Evolutionary conservation across 495 filamentous ascomycete genomes (phyloP), one percentile per base, ranked within the genome.

Genomic region (Penicillium arizonense): DNA sequence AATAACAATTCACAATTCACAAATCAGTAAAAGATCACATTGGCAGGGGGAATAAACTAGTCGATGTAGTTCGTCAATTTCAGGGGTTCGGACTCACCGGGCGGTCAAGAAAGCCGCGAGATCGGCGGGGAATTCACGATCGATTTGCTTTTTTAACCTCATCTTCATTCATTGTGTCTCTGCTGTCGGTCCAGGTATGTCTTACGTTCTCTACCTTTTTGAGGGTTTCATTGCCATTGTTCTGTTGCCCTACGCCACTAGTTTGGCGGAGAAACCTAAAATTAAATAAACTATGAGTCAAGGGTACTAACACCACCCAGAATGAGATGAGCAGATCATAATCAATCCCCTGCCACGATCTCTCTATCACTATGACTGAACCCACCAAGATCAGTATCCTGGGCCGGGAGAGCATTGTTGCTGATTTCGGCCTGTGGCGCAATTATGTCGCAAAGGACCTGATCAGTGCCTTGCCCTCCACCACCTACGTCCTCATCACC

Each of bases 401-500:
- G 21, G 82, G 82, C 38, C 79, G 74, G 64, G 91, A 96, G 55
- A 83, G 85, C 69, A 96, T 96, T 59, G 78, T 96, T 63, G 85
- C 96, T 67, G 91, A 96, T 61, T 93, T 96, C 68, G 89, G 88
- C 50, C 83, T 98, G 52, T 97, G 91, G 88, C 83, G 85, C 55
- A 79, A 78, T 57, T 93, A 86, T 67, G 84, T 97, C 58, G 84
- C 84, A 43, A 72, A 87, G 61, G 95, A 97, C 71, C 79, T 98
- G 37, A 77, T 97, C 58, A 75, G 78, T 26, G 87, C 84, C 63
- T 71, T 94, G 53, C 72, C 80, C 37, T 93, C 91, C 20, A 93
- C 90, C 23, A 97, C 91, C 53, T 98, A 97, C 69, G 88, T 97
- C 40, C 85, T 98, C 39, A 87, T 98, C 61, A 97, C 94, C 62